Evolutionary conservation across 352 stramenopile species (phyloP), one percentile per base, ranked within the genome.

Genomic region (Peronospora belbahrii): DNA sequence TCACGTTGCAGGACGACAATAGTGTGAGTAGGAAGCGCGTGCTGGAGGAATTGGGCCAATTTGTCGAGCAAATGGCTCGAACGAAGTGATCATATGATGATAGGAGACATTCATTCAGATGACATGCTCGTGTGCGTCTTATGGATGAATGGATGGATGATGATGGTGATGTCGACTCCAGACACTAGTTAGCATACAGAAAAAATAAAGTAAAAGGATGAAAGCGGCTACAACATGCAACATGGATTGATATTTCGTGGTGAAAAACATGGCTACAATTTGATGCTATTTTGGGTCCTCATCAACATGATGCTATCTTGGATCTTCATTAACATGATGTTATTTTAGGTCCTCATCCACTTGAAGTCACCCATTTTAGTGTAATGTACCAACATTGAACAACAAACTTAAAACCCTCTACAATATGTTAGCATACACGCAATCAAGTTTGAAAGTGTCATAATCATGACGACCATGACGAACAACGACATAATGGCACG

Each of bases 1-100:
- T 84, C 11, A 75, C 85, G 39, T 56, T 86, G 33, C 83, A 83
- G 62, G 67, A 71, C 49, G 75, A 89, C 65, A 76, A 76, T 71
- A 88, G 71, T 66, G 66, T 73, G 41, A 65, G 56, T 64, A 79
- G 77, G 57, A 84, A 84, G 68, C 68, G 73, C 20, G 75, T 79
- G 44, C 44, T 85, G 34, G 68, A 67, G 19, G 70, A 81, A 44
- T 64, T 89, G 38, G 71, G 75, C 41, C 61, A 74, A 62, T 86
- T 88, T 57, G 60, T 88, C 70, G 73, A 84, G 48, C 70, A 81
- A 35, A 43, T 89, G 58, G 62, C 67, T 52, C 73, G 70, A 48
- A 69, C 56, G 59, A 88, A 88, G 72, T 86, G 61, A 69, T 65
- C 18, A 56, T 48, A 34, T 35, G 9, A 35, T 31, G 39, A 42